Base-by-base conservation (phyloP, 2,329 filamentous ascomycete genomes). In the Leptographium procerum region DNA sequence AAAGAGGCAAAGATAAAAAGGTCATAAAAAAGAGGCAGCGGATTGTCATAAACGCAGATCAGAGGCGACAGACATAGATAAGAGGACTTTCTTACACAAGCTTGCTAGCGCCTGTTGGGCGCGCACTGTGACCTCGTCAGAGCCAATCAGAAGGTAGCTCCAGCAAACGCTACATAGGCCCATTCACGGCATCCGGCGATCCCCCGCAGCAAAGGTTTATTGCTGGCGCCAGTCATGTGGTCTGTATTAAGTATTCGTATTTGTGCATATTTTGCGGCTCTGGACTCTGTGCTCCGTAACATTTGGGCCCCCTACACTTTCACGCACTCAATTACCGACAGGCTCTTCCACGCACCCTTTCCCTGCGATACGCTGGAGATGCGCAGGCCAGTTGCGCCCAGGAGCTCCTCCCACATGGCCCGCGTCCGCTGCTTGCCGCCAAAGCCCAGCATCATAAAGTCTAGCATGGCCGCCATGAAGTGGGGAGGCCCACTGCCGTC, bases 401-500 rank as follows among this genome's bases (percentile, higher is more conserved):
- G 51, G 16, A 65, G 61, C 1, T 58, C 59, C 19, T 53, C 22
- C n/a, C 64, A 64, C 22, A 56, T 45, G 6, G 60, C 59, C 6
- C 59, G 33, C 5, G 63, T 67, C 19, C 68, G 56, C 61, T 69
- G 64, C 59, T 67, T 65, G 26, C 65, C 65, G 11, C 61, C 61
- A 8, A 67, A 56, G 16, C 57, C 47, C 4, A 61, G 33, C 66
- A 67, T 66, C 56, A 65, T 57, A 3, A 65, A n/a, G 52, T 69
- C 61, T 26, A 62, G 59, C 14, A 60, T 58, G 1, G 62, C 51
- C 4, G 61, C 55, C 3, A 62, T 52, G 7, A 56, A 29, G 11
- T 56, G 34, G 1, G 64, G 61, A 33, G 62, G 61, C 2, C 47
- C 10, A 14, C 14, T 29, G 57, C 64, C 57, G 40, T 56, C 55